Conservation (phyloP, 345 rosid genomes). For the Gossypioides kirkii region DNA sequence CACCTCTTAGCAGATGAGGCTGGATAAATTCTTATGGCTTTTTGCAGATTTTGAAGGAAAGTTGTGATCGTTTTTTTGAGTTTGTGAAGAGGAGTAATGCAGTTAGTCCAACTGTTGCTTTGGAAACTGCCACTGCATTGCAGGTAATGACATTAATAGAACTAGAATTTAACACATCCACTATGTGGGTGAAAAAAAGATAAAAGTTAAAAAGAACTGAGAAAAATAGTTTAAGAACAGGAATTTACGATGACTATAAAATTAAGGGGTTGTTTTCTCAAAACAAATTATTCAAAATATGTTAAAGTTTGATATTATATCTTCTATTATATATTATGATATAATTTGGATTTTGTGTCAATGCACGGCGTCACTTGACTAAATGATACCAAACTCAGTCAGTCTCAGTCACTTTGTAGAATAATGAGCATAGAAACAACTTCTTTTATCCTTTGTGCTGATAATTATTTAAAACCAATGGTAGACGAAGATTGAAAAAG, state of each 20-base stretch:
- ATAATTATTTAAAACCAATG: slow-evolving; percentile 16
- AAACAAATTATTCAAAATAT: neutral
- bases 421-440: neutral
- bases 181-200: neutral
- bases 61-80: slow-evolving; percentile 82
- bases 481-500: slow-evolving; percentile 90
- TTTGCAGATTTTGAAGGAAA: slow-evolving; percentile 79
- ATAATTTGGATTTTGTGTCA: neutral
- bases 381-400: neutral
- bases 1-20: slow-evolving; percentile 7
- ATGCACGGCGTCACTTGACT: neutral
- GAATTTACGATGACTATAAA: neutral
- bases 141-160: slow-evolving; percentile 60
- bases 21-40: slow-evolving; percentile 16
- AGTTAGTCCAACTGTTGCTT: slow-evolving; percentile 85
- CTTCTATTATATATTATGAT: neutral
- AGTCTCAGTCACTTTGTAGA: neutral
- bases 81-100: slow-evolving; percentile 94
- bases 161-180: neutral
- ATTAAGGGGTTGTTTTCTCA: neutral
- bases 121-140: slow-evolving; percentile 94
- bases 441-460: slow-evolving; percentile 12
- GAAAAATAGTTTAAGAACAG: neutral
- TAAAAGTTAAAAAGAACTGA: neutral
- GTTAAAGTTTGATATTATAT: neutral